Conservation (phyloP, 148 eudicot species). For the Chenopodium suecicum region DNA sequence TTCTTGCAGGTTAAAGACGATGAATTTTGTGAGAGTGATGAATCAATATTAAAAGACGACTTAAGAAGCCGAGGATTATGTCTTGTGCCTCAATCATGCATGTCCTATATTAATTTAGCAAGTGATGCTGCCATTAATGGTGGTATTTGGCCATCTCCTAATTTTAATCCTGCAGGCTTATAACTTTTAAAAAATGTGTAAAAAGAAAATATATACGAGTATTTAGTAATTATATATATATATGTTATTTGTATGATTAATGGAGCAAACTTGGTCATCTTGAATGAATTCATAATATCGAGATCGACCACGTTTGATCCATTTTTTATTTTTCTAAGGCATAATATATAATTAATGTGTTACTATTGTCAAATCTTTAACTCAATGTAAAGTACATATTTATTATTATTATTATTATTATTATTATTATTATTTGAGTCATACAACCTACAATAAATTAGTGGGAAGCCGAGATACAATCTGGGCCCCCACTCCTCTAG, state of each 20-base stretch:
- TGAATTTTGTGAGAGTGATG: conserved; percentile 26
- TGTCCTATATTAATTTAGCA: conserved; percentile 61
- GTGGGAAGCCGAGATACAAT: no score
- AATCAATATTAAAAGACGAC: conserved; percentile 42
- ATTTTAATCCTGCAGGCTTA: conserved; percentile 25
- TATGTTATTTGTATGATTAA: conserved; percentile 6
- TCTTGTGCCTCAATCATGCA: conserved; percentile 70
- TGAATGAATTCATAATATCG: conserved; percentile 14
- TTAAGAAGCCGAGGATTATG: conserved; percentile 79
- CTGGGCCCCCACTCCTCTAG: no score
- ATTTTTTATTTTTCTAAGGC: conserved; percentile 30
- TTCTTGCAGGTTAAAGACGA: conserved; percentile 29
- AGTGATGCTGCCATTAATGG: conserved; percentile 44
- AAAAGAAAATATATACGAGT: not conserved
- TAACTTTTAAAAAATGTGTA: not conserved
- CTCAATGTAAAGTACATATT: not conserved
- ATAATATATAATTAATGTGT: not conserved
- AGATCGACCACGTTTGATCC: conserved; percentile 69
- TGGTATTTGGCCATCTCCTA: conserved; percentile 52
- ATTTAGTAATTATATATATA: not conserved
- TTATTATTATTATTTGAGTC: no score
- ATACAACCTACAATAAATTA: no score
- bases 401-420: not conserved
- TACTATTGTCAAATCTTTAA: not conserved
- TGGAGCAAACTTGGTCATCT: conserved; percentile 71